A percentile compares a stretch with the other conserved stretches of the same genome.
phyloP scores from a whole-genome alignment of 768 basidiomycete genomes.

The Boletus vinaceobasis region DNA sequence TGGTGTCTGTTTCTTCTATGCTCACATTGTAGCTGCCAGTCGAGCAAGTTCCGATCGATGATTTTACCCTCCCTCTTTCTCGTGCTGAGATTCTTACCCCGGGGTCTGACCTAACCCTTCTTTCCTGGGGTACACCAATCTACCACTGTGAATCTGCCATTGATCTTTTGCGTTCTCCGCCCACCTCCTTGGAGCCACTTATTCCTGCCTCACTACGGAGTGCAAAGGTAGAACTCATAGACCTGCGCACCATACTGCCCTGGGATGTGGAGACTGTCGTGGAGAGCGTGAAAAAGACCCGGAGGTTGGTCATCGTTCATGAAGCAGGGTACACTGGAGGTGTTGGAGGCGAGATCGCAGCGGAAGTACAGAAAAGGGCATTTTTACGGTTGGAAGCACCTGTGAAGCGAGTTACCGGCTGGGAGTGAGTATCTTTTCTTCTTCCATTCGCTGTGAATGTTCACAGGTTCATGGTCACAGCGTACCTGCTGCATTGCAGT shows the following conservation, averaged over 20 bases:
- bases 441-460: background rate
- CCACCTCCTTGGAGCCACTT: slow-evolving; percentile 55
- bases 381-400: slow-evolving; percentile 89
- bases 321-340: slow-evolving; percentile 88
- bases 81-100: slow-evolving; percentile 71
- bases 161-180: slow-evolving; percentile 65
- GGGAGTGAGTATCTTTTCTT: slow-evolving; percentile 72
- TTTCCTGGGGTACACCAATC: slow-evolving; percentile 92
- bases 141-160: slow-evolving; percentile 88
- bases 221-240: slow-evolving; percentile 84
- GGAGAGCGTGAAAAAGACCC: slow-evolving; percentile 82
- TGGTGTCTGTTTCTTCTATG: background rate
- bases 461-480: slow-evolving; percentile 35
- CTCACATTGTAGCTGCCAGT: slow-evolving; percentile 39
- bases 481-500: slow-evolving; percentile 79
- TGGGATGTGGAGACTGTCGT: slow-evolving; percentile 82
- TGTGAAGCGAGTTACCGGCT: slow-evolving; percentile 81
- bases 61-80: slow-evolving; percentile 80
- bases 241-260: slow-evolving; percentile 84
- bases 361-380: slow-evolving; percentile 83
- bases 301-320: slow-evolving; percentile 84
- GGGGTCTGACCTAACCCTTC: slow-evolving; percentile 83
- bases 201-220: slow-evolving; percentile 62
- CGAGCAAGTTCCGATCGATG: slow-evolving; percentile 90
- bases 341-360: slow-evolving; percentile 89